Conservation (phyloP, 1,139 yeast species). For the Candida mesenterica region DNA sequence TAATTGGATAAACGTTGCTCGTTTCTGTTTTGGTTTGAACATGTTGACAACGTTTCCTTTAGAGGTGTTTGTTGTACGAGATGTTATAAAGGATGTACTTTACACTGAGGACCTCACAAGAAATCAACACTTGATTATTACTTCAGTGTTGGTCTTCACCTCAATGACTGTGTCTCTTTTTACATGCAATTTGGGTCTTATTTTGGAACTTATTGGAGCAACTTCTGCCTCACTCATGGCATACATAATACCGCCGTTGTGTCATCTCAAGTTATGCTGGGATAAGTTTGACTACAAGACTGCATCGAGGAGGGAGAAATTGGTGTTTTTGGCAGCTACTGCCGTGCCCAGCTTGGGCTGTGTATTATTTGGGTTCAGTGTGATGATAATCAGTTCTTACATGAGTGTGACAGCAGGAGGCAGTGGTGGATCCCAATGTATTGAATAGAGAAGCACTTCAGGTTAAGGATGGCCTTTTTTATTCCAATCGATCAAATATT, state of each 20-base stretch:
- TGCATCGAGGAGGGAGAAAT: constrained; percentile 32
- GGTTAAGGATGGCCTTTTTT: background rate
- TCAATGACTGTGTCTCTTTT: constrained; percentile 76
- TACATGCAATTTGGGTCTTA: constrained; percentile 87
- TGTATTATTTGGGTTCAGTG: constrained; percentile 66
- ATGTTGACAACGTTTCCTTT: constrained; percentile 93
- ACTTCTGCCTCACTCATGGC: constrained; percentile 93
- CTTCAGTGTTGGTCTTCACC: constrained; percentile 61
- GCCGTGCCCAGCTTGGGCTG: constrained; percentile 59
- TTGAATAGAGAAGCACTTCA: constrained; percentile 24
- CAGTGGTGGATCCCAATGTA: constrained; percentile 34
- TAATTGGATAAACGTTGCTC: constrained; percentile 72
- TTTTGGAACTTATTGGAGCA: constrained; percentile 86
- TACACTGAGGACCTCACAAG: constrained; percentile 34
- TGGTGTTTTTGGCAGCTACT: constrained; percentile 28
- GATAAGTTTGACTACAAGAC: constrained; percentile 39
- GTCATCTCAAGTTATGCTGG: constrained; percentile 66
- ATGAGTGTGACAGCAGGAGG: constrained; percentile 60
- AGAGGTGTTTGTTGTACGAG: constrained; percentile 87
- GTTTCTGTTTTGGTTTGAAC: constrained; percentile 89
- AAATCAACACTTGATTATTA: constrained; percentile 60
- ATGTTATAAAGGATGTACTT: constrained; percentile 70
- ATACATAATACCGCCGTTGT: constrained; percentile 84
- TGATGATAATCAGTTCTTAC: constrained; percentile 75
- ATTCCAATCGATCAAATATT: background rate